Percentiles rank a stretch among this genome's conserved stretches.
Conservation (phyloP, 768 basidiomycete genomes). For the Hygrophorus pudorinus region DNA sequence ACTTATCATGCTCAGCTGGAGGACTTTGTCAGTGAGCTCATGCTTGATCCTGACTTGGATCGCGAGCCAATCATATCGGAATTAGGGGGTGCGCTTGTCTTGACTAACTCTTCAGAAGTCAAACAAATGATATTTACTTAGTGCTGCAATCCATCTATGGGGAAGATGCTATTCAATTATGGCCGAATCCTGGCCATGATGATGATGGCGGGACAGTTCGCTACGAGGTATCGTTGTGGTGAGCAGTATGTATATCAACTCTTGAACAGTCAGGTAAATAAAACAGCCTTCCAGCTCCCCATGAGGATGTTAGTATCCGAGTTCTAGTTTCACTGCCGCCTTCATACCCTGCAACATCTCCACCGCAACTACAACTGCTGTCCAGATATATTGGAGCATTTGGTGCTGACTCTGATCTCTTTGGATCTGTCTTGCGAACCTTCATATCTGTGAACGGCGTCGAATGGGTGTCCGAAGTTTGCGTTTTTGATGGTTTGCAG, state of each 20-base stretch:
- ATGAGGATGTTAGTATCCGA: slow-evolving; percentile 41
- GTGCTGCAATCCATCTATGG: slow-evolving; percentile 83
- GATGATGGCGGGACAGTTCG: slow-evolving; percentile 35
- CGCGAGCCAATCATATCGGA: slow-evolving; percentile 37
- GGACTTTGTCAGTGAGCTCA: too few relatives aligned
- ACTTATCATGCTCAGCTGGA: too few relatives aligned
- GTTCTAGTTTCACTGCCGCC: slow-evolving; percentile 49
- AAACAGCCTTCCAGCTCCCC: slow-evolving; percentile 41
- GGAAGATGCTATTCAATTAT: slow-evolving; percentile 50
- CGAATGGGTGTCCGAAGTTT: slow-evolving; percentile 72
- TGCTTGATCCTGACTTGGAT: slow-evolving; percentile 23
- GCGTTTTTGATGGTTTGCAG: slow-evolving; percentile 84
- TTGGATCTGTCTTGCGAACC: slow-evolving; percentile 69
- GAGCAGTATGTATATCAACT: slow-evolving; percentile 24
- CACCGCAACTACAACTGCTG: slow-evolving; percentile 78
- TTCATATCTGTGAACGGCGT: slow-evolving; percentile 71
- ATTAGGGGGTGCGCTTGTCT: slow-evolving; percentile 27
- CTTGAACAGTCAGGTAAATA: slow-evolving; percentile 14
- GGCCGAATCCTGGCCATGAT: slow-evolving; percentile 33
- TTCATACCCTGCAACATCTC: slow-evolving; percentile 54
- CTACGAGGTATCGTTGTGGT: slow-evolving; percentile 60
- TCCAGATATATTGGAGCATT: slow-evolving; percentile 79
- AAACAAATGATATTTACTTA: slow-evolving; percentile 17
- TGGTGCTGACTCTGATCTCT: slow-evolving; percentile 61
- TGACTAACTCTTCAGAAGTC: neutral